Conservation (phyloP, 2,329 filamentous ascomycete species). For the Epichloe uncinata region DNA sequence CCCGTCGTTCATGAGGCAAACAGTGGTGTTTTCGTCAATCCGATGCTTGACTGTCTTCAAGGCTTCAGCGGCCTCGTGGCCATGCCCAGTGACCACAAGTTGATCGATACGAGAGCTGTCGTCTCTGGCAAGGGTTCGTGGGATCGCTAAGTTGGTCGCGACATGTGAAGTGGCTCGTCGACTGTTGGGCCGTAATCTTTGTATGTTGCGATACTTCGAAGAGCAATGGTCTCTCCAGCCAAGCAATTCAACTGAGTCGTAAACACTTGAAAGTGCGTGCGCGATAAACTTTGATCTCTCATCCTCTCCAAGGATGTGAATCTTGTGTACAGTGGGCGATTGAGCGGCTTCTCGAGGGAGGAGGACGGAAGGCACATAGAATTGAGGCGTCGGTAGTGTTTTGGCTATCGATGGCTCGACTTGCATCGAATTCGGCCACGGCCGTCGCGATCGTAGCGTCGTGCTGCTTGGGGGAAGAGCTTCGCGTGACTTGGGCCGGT, state of each 20-base stretch:
- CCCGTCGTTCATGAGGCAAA: constrained; percentile 69
- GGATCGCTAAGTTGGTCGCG: constrained; percentile 12
- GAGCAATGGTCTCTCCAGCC: constrained; percentile 14
- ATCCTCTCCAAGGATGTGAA: constrained; percentile 29
- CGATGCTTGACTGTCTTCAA: constrained; percentile 50
- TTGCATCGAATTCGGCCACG: constrained; percentile 10
- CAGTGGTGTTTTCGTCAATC: constrained; percentile 52
- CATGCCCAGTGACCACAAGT: constrained; percentile 50
- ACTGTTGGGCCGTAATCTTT: constrained; percentile 11
- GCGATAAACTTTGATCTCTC: constrained; percentile 27
- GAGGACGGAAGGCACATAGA: constrained; percentile 24
- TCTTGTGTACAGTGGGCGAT: constrained; percentile 22
- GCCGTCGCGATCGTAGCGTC: constrained; percentile 8
- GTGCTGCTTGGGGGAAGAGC: constrained; percentile 11
- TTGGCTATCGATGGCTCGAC: constrained; percentile 7
- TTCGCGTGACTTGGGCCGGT: constrained; percentile 12
- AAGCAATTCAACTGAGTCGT: constrained; percentile 26
- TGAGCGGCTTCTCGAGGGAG: constrained; percentile 19
- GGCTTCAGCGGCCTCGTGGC: constrained; percentile 41
- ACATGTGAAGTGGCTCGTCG: constrained; percentile 9
- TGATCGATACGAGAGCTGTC: constrained; percentile 48
- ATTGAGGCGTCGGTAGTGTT: constrained; percentile 9
- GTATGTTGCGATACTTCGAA: constrained; percentile 19
- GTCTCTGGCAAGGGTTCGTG: constrained; percentile 7
- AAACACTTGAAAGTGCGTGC: constrained; percentile 26